Conservation (phyloP, 1,139 yeast species). For the Pichia sorboxylosa region DNA sequence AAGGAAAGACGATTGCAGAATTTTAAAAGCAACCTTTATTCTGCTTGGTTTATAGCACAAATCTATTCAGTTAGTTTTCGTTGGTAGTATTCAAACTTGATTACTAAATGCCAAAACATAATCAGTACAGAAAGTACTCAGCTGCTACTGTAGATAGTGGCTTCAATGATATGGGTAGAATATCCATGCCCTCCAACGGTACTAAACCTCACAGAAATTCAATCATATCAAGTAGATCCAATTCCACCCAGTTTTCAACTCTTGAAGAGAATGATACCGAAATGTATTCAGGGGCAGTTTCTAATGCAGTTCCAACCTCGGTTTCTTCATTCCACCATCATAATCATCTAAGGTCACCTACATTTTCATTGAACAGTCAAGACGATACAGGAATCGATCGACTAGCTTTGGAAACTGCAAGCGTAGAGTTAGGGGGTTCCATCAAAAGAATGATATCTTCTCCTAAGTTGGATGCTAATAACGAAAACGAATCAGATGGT, state of each 20-base stretch:
- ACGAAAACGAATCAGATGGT: conserved; percentile 1
- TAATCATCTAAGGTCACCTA: conserved; percentile 15
- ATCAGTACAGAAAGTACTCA: too few species aligned
- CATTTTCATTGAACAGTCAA: conserved; percentile 11
- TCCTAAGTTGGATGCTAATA: not conserved
- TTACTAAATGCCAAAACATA: not conserved
- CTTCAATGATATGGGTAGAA: not conserved
- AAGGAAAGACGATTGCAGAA: too few species aligned
- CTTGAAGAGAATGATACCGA: conserved; percentile 40
- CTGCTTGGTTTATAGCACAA: too few species aligned
- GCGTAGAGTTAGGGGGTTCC: too few species aligned
- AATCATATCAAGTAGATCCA: conserved; percentile 25
- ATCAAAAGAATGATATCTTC: conserved; percentile 4
- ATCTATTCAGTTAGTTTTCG: too few species aligned
- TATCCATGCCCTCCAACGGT: not conserved
- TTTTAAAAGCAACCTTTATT: too few species aligned
- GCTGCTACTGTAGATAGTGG: too few species aligned
- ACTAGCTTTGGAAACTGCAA: too few species aligned
- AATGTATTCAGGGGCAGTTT: conserved; percentile 82
- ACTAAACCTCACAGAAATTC: conserved; percentile 30
- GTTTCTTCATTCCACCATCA: conserved; percentile 75
- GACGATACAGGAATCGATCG: not conserved
- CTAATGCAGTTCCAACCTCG: conserved; percentile 83
- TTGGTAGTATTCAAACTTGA: too few species aligned
- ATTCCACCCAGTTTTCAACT: conserved; percentile 20